Evolutionary conservation across 306 rosid genomes (phyloP), one percentile per base, ranked within the genome.

Genomic region (Cicer bijugum): DNA sequence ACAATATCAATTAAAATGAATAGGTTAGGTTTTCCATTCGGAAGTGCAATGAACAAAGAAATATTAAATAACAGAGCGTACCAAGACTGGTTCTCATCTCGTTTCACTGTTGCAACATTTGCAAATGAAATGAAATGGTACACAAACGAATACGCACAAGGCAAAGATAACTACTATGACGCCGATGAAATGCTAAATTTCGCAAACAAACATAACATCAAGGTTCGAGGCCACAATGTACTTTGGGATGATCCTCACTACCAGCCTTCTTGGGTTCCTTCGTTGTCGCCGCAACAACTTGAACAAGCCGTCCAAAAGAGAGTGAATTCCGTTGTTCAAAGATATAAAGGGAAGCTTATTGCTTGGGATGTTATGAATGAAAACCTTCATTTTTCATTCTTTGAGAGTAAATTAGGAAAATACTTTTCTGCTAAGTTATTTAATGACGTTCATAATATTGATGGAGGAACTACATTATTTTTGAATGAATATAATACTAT

Each of bases 291-390:
- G 1, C 1, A 0, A 0, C 77, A 80, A 5, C 85, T 92, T 3
- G 50, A 12, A 0, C 1, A 1, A 5, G 92, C 92, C 1, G 83
- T 69, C 4, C 9, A 7, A 12, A 80, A 9, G 40, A 86, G 97
- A 73, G 50, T 87, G 6, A 17, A 15, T 10, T 90, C 96, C 0
- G 4, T 89, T 42, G 64, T 90, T 79, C 19, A 82, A 2, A 84
- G 79, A 71, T 93, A 90, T 69, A 80, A 43, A 28, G 96, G 88
- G 11, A 75, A 85, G 61, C 42, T 93, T 23, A 83, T 87, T 61
- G 87, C 71, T 6, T 93, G 93, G 98, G 98, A 92, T 75, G 96
- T 90, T 66, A 85, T 80, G 1, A 92, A 92, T 67, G 98, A 92
- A 58, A 86, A 90, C 58, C 6, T 93, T 44, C 97, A 93, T 67